A percentile compares a stretch with the other conserved stretches of the same genome.
Evolutionary conservation across 805 yeast genomes (phyloP).

Genomic region (Blastobotrys robertii): DNA sequence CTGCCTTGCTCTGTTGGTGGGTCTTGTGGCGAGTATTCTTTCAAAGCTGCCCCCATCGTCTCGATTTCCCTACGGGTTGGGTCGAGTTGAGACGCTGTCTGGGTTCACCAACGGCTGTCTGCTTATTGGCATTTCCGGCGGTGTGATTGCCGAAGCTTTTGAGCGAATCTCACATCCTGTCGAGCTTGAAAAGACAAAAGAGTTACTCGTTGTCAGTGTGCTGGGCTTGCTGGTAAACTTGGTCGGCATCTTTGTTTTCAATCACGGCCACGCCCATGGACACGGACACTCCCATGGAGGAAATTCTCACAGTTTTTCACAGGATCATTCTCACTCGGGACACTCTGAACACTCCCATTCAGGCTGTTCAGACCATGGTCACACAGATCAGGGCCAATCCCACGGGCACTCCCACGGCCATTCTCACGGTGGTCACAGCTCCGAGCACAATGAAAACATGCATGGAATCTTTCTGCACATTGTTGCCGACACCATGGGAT

Average conservation of each 20-base stretch:
- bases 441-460: slow-evolving; percentile 59
- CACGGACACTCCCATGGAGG: slow-evolving; percentile 29
- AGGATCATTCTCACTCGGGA: slow-evolving; percentile 18
- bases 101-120: slow-evolving; percentile 93
- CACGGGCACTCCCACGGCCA: slow-evolving; percentile 13
- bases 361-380: slow-evolving; percentile 5
- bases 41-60: slow-evolving; percentile 51
- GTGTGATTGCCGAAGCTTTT: slow-evolving; percentile 77
- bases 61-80: slow-evolving; percentile 78
- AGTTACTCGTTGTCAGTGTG: slow-evolving; percentile 72
- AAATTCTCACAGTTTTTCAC: slow-evolving; percentile 31
- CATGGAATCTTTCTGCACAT: slow-evolving; percentile 90
- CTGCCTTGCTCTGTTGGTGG: slow-evolving; percentile 82
- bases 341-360: slow-evolving; percentile 7
- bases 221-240: slow-evolving; percentile 81
- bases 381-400: slow-evolving; percentile 14
- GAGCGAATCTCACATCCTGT: slow-evolving; percentile 77
- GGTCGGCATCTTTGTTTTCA: slow-evolving; percentile 90
- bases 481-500: slow-evolving; percentile 91
- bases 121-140: slow-evolving; percentile 78
- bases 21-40: slow-evolving; percentile 72
- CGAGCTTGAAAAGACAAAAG: slow-evolving; percentile 66
- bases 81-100: slow-evolving; percentile 80
- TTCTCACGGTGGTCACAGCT: slow-evolving; percentile 10
- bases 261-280: slow-evolving; percentile 60